These are phyloP conservation scores for Entomortierella parvispora DNA, from an alignment of 192 early-diverging fungal species.

Conservation along the genomic window DNA sequence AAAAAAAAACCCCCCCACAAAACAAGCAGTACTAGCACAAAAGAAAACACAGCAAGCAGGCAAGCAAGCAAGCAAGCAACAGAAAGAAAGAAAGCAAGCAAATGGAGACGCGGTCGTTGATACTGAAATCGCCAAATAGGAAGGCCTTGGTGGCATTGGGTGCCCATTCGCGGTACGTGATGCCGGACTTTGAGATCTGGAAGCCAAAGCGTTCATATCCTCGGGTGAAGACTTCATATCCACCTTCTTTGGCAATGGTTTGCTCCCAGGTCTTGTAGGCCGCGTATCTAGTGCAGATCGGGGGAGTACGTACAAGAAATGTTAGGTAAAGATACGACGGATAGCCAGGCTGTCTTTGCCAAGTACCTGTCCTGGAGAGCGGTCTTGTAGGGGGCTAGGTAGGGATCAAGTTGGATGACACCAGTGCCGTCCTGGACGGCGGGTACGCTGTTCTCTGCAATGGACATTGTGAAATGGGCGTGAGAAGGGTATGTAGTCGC, in stretches of 20 bases:
- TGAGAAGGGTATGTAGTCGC: background rate
- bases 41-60: background rate
- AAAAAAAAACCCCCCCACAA: background rate
- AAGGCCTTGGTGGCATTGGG: conserved; percentile 81
- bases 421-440: conserved; percentile 64
- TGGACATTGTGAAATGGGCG: background rate
- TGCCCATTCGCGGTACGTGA: conserved; percentile 96
- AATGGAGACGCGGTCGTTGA: too few relatives aligned
- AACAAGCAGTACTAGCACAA: background rate
- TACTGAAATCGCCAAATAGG: conserved; percentile 95
- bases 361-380: conserved; percentile 69
- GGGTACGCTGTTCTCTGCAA: background rate
- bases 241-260: conserved; percentile 78
- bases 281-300: conserved; percentile 59
- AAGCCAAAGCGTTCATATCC: conserved; percentile 88
- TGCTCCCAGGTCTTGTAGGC: conserved; percentile 77
- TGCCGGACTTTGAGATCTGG: conserved; percentile 70
- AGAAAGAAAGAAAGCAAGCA: too few relatives aligned
- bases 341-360: background rate
- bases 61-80: background rate
- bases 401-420: conserved; percentile 80
- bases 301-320: background rate
- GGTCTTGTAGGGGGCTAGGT: conserved; percentile 75
- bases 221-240: conserved; percentile 85
- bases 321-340: background rate